Conservation (phyloP, 805 yeast genomes). For the Schwanniomyces polymorphus region DNA sequence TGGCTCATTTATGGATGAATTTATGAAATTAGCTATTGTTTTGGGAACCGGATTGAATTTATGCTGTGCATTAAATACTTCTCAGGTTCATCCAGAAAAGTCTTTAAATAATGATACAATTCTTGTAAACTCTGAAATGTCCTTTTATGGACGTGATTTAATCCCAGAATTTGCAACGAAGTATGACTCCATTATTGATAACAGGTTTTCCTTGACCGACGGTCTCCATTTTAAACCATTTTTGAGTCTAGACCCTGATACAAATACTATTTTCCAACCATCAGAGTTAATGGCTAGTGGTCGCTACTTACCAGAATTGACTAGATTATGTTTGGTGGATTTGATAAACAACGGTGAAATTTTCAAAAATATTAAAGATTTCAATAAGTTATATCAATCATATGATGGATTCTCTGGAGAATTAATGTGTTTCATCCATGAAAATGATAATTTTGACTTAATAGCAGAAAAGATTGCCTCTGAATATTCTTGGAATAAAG, state of each 20-base stretch:
- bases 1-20: constrained; percentile 39
- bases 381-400: constrained; percentile 6
- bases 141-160: constrained; percentile 50
- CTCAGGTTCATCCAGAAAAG: constrained; percentile 16
- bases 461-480: constrained; percentile 19
- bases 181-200: constrained; percentile 40
- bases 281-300: constrained; percentile 56
- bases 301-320: constrained; percentile 54
- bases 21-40: constrained; percentile 52
- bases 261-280: constrained; percentile 49
- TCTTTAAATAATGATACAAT: constrained; percentile 12
- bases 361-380: constrained; percentile 17
- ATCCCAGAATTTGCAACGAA: constrained; percentile 27
- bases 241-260: constrained; percentile 22
- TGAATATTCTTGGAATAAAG: constrained; percentile 20
- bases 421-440: constrained; percentile 38
- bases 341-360: constrained; percentile 27
- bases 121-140: constrained; percentile 53
- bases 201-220: constrained; percentile 18
- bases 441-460: constrained; percentile 16
- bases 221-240: constrained; percentile 21
- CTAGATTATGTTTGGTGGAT: constrained; percentile 43
- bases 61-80: constrained; percentile 38
- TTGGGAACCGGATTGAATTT: constrained; percentile 70
- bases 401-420: constrained; percentile 43